phyloP scores from a whole-genome alignment of 1,139 yeast species.

The Pichia sp. region DNA sequence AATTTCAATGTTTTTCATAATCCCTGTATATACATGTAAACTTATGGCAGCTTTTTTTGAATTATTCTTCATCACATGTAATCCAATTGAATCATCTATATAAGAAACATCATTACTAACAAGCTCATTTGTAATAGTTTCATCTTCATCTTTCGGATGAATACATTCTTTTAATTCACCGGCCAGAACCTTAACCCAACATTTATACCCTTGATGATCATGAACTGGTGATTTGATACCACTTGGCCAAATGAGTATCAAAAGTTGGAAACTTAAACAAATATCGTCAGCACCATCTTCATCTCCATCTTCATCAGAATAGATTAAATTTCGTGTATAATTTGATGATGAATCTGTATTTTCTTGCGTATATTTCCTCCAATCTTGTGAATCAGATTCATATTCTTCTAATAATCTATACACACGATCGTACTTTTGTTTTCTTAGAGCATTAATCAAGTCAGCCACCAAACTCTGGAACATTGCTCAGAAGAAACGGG shows the following conservation, averaged over 20 bases:
- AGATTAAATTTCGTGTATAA: too few species aligned
- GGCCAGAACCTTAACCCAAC: conserved; percentile 57
- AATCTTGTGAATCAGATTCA: background rate
- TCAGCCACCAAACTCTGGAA: background rate
- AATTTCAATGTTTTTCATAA: background rate
- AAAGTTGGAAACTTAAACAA: conserved; percentile 44
- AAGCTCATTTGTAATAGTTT: background rate
- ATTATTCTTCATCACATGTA: conserved; percentile 53
- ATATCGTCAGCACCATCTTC: too few species aligned
- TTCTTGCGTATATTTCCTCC: background rate
- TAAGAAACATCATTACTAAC: conserved; percentile 32
- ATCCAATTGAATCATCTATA: conserved; percentile 60
- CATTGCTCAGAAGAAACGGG: background rate
- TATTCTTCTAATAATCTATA: background rate
- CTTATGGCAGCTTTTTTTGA: conserved; percentile 50
- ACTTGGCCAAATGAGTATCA: conserved; percentile 69
- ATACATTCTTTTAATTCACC: conserved; percentile 40
- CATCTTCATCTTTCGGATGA: too few species aligned
- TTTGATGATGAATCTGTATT: background rate
- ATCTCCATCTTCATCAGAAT: too few species aligned
- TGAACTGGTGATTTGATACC: conserved; percentile 63
- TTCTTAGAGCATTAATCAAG: background rate
- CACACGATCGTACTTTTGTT: background rate
- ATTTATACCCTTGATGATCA: conserved; percentile 74
- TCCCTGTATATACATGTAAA: conserved; percentile 64